These are phyloP conservation scores for Paradendryphiella salina DNA, from an alignment of 2,329 filamentous ascomycete species.

Conservation along the genomic window DNA sequence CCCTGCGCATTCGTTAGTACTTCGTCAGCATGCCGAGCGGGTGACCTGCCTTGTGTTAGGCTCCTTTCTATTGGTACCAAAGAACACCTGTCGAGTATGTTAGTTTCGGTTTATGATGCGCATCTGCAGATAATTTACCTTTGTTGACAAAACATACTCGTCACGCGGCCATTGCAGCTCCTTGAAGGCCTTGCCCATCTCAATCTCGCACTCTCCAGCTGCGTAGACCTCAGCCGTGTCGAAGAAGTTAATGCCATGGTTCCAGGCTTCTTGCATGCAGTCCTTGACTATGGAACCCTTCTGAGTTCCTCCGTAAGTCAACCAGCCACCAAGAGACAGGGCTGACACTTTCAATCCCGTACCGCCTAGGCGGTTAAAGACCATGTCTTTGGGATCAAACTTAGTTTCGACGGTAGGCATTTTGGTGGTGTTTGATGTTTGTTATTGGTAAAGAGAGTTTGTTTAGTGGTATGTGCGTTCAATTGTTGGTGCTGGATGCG, in stretches of 20 bases:
- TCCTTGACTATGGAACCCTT: slow-evolving; percentile 54
- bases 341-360: slow-evolving; percentile 57
- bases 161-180: slow-evolving; percentile 54
- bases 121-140: slow-evolving; percentile 12
- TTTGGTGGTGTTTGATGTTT: slow-evolving; percentile 11
- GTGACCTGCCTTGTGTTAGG: slow-evolving; percentile 51
- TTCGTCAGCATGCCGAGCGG: neutral
- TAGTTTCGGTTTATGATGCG: neutral
- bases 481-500: neutral
- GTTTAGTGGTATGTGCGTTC: neutral
- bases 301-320: slow-evolving; percentile 56
- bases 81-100: slow-evolving; percentile 51
- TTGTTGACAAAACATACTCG: slow-evolving; percentile 34
- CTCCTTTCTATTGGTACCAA: slow-evolving; percentile 62
- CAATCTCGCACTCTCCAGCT: slow-evolving; percentile 64
- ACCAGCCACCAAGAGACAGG: slow-evolving; percentile 53
- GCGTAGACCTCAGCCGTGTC: slow-evolving; percentile 59
- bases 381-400: slow-evolving; percentile 55
- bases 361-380: slow-evolving; percentile 37
- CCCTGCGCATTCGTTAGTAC: slow-evolving; percentile 26
- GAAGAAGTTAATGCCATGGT: slow-evolving; percentile 56
- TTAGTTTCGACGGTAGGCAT: slow-evolving; percentile 51
- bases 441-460: neutral
- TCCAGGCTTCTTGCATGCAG: slow-evolving; percentile 55
- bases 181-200: slow-evolving; percentile 58